These are phyloP conservation scores for Leccinum fallax DNA, from an alignment of 1,284 basidiomycete species.

Conservation along the genomic window DNA sequence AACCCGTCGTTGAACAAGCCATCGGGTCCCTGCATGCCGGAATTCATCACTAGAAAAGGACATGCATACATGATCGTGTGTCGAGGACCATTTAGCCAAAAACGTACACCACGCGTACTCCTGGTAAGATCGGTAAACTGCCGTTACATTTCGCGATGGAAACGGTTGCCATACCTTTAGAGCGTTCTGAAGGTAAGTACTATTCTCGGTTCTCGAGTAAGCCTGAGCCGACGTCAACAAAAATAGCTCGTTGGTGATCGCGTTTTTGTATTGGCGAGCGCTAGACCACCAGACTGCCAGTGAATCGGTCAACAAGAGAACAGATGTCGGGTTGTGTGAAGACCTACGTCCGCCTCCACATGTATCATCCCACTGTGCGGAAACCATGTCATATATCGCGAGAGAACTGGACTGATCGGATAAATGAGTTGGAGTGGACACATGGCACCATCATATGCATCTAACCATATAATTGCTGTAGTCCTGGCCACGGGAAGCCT, in stretches of 20 bases:
- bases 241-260: constrained; percentile 59
- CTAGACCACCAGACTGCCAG: constrained; percentile 56
- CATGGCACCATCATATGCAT: neutral
- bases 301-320: constrained; percentile 9
- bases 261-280: constrained; percentile 57
- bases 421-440: constrained; percentile 1
- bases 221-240: constrained; percentile 50
- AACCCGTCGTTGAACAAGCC: constrained; percentile 57
- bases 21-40: constrained; percentile 51
- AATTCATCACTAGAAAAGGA: constrained; percentile 40
- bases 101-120: constrained; percentile 51
- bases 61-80: neutral
- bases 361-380: constrained; percentile 48
- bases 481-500: constrained; percentile 38
- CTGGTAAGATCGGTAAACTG: constrained; percentile 23
- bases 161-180: constrained; percentile 37
- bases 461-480: constrained; percentile 42
- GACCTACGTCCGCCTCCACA: constrained; percentile 25
- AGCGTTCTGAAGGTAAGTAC: constrained; percentile 49
- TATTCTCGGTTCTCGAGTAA: constrained; percentile 42
- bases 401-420: constrained; percentile 42
- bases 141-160: neutral
- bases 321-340: constrained; percentile 27
- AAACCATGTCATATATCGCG: constrained; percentile 51
- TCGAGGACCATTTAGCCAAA: neutral